These are phyloP conservation scores for Hemisphaericaspora lyxosophila DNA, from an alignment of 1,139 yeast genomes.

Conservation along the genomic window DNA sequence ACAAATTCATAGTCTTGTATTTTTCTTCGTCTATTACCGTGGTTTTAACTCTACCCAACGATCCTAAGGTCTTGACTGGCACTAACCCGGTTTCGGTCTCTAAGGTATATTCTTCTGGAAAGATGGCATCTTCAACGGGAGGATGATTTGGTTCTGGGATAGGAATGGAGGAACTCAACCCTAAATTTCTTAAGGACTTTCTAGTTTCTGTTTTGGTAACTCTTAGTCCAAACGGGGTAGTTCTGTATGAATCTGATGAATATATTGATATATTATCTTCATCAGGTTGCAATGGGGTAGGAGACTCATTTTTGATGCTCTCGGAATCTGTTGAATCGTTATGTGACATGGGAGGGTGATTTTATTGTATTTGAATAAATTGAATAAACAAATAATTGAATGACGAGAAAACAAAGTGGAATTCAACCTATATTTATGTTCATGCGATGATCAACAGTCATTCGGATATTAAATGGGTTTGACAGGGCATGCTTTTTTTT, in stretches of 20 bases:
- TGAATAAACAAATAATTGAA: not conserved
- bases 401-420: not conserved
- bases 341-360: not conserved
- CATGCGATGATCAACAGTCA: not conserved
- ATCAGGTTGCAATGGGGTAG: slow-evolving; percentile 1
- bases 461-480: not conserved
- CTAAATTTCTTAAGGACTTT: slow-evolving; percentile 62
- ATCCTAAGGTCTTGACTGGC: slow-evolving; percentile 68
- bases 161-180: slow-evolving; percentile 54
- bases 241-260: not conserved
- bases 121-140: slow-evolving; percentile 61
- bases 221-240: not conserved
- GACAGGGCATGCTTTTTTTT: not conserved
- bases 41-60: slow-evolving; percentile 58
- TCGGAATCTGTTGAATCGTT: not conserved
- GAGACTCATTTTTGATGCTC: not conserved
- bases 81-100: slow-evolving; percentile 89
- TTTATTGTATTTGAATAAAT: not conserved
- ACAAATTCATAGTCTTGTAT: slow-evolving; percentile 72
- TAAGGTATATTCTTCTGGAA: slow-evolving; percentile 87
- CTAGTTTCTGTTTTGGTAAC: slow-evolving; percentile 61
- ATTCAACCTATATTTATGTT: not conserved
- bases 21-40: slow-evolving; percentile 21
- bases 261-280: not conserved
- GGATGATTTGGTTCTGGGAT: slow-evolving; percentile 63